A percentile compares a stretch with the other conserved stretches of the same genome.
Conservation (phyloP, 164 flowering plant genomes). For the Taxillus chinensis region DNA sequence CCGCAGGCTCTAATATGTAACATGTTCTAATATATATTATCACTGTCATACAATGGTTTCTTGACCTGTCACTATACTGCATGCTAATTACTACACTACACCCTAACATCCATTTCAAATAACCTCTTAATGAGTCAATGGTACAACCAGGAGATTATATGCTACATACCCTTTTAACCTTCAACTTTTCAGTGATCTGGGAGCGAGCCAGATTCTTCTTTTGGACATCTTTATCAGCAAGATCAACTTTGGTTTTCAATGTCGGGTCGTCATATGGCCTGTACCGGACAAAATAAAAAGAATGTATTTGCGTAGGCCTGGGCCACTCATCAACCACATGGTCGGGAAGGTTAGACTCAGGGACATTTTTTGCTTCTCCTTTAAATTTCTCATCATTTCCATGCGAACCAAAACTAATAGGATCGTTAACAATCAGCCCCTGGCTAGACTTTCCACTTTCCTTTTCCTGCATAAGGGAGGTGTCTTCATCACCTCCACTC, state of each 20-base stretch:
- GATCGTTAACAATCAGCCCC: slow-evolving; percentile 22
- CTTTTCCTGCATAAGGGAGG: slow-evolving; percentile 15
- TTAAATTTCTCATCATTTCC: slow-evolving; percentile 39
- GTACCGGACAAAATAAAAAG: slow-evolving; percentile 48
- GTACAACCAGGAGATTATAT: not conserved
- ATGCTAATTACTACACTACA: too few relatives aligned
- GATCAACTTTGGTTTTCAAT: slow-evolving; percentile 56
- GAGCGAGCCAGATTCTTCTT: slow-evolving; percentile 46
- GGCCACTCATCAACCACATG: slow-evolving; percentile 93
- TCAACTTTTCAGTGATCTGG: slow-evolving; percentile 49
- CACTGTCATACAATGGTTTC: too few relatives aligned
- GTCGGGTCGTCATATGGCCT: slow-evolving; percentile 66
- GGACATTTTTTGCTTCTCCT: slow-evolving; percentile 25
- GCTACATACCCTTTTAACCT: slow-evolving; percentile 52
- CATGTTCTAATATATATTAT: too few relatives aligned
- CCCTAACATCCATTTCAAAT: too few relatives aligned
- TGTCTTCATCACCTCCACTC: slow-evolving; percentile 19
- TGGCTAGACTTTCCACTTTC: slow-evolving; percentile 35
- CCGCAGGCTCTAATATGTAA: too few relatives aligned
- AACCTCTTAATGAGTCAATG: too few relatives aligned
- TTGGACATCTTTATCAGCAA: slow-evolving; percentile 55
- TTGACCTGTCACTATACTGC: too few relatives aligned
- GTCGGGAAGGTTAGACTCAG: slow-evolving; percentile 41
- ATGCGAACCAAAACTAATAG: slow-evolving; percentile 58
- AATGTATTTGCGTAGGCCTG: slow-evolving; percentile 46